Evolutionary conservation across 129 eudicot species (phyloP), one percentile per base, ranked within the genome.

Genomic region (Oenanthe sinensis): DNA sequence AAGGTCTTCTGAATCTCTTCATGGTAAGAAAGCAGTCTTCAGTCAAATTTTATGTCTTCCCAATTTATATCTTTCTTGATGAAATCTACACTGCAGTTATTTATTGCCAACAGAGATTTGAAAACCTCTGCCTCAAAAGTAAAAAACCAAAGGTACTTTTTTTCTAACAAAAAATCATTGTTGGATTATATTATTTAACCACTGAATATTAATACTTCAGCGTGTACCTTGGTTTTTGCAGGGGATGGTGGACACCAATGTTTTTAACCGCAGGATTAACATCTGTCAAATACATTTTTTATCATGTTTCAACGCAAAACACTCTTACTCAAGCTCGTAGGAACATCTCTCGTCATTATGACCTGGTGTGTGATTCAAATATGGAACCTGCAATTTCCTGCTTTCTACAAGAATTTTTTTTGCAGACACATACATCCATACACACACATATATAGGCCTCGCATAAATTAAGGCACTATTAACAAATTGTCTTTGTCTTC

Each of bases 191-290:
- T 69, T 30, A 80, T 10, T 78, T 13, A 80, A 22, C 19, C 4
- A 44, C 55, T 39, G 24, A 74, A 47, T 55, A 47, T 62, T 48
- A 20, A 8, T 46, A n/a, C 58, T 16, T 67, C 47, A 33, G 8
- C 15, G 13, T 44, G 19, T 74, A 52, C 28, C 50, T 74, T 47
- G 72, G 37, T 68, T 78, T 26, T n/a, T 71, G 9, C 76, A 96
- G 97, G 85, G 97, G 97, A 55, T 96, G 97, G 99, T 89, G 96
- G 97, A 89, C 91, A 37, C 99, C 99, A 17, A 79, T 92, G 87
- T 83, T 96, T 81, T 78, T 92, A 78, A 92, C 97, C 55, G 93
- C 99, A 2, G 95, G 90, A 69, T 54, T 96, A 62, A 87, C 97
- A 67, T 92, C 99, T 58, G 97, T 97, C 17, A 96, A 92, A 85